Base-by-base conservation (phyloP, 2,329 filamentous ascomycete species). In the Anisogramma anomala region DNA sequence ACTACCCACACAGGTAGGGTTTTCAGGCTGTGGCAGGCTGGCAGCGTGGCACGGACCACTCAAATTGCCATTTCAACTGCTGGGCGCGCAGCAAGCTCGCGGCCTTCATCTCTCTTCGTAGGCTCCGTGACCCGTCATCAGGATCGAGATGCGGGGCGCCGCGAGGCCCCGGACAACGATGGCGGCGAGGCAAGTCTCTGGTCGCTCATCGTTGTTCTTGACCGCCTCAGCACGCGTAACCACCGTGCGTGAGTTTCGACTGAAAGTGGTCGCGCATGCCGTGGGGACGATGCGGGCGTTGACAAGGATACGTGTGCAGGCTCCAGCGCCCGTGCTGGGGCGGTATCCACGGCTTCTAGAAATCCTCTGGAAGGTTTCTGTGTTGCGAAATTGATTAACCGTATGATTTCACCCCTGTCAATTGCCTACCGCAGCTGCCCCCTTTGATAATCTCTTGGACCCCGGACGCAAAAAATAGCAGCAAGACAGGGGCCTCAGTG, bases 321-420 rank as follows among this genome's bases (percentile, higher is more conserved):
- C 25, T 28, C 23, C 25, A 10, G 23, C 23, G 22, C 23, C 31
- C 31, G 32, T 18, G 31, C 15, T 15, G 18, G 32, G 23, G 32
- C 14, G 9, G 17, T n/a, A 15, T 30, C 38, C 32, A 28, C 18
- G 15, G 26, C 38, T 41, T 41, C 38, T 28, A 20, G 26, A 48
- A 48, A 26, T 33, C 26, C 46, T 48, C 46, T 43, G 39, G 43
- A 48, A 46, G 15, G 28, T 35, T 48, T 27, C 46, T 38, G 3
- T 19, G 41, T 41, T 14, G 28, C 34, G 46, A 32, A 7, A 32
- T 14, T 38, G 39, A 42, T n/a, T n/a, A n/a, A n/a, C n/a, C n/a
- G n/a, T n/a, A n/a, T n/a, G n/a, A 22, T 35, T 35, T 19, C 30
- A 28, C 30, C 44, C 44, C 41, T 37, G 41, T 38, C 22, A 19